A percentile compares a stretch with the other conserved stretches of the same genome.
phyloP scores from a whole-genome alignment of 2,329 filamentous ascomycete genomes.

The Scedosporium boydii region DNA sequence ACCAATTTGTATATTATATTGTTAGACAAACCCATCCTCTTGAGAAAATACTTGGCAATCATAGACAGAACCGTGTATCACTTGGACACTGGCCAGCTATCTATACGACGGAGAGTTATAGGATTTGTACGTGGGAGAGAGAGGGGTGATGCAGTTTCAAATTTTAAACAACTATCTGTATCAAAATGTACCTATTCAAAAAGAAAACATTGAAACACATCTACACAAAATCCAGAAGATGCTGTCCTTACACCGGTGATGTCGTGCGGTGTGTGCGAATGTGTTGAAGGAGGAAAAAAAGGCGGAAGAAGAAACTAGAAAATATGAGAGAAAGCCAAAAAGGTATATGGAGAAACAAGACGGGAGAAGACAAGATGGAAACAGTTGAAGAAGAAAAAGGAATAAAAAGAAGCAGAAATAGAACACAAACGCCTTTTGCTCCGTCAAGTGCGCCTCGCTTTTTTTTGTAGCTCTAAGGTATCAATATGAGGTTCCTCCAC shows the following conservation, averaged over 20 bases:
- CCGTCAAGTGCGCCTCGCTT: constrained; percentile 4
- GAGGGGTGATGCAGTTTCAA: background rate
- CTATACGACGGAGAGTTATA: background rate
- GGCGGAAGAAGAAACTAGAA: too few relatives aligned
- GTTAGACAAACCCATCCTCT: background rate
- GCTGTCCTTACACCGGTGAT: background rate
- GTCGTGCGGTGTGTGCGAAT: background rate
- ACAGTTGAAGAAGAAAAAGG: background rate
- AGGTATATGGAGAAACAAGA: background rate
- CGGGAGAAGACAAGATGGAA: background rate
- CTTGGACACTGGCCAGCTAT: background rate
- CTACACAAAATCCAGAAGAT: background rate
- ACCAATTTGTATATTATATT: background rate
- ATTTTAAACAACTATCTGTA: background rate
- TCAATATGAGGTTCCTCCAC: constrained; percentile 1
- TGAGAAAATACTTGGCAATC: background rate
- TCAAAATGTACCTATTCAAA: background rate
- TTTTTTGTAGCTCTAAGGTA: constrained; percentile 3
- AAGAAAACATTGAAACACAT: background rate
- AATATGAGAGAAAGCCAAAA: too few relatives aligned
- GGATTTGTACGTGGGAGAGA: background rate
- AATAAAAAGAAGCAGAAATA: background rate
- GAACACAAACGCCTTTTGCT: background rate
- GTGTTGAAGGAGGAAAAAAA: background rate
- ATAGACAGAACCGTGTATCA: background rate